Conservation (phyloP, 1,139 yeast genomes). For the Suhomyces terraborum region DNA sequence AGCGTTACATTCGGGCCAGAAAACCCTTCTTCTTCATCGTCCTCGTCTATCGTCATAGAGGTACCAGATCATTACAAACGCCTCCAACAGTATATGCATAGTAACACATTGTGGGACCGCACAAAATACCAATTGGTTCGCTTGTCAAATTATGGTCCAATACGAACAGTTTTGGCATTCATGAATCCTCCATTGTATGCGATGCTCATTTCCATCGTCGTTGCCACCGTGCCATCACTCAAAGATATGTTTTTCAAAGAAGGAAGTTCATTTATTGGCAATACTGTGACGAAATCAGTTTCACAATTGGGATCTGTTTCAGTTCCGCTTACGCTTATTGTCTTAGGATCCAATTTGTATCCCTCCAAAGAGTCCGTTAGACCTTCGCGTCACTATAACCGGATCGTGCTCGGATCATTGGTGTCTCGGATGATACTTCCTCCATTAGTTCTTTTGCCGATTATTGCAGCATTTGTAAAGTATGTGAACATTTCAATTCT, state of each 20-base stretch:
- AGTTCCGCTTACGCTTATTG: conserved; percentile 70
- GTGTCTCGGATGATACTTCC: conserved; percentile 79
- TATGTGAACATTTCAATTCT: conserved; percentile 66
- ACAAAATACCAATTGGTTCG: conserved; percentile 4
- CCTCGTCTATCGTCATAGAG: conserved; percentile 10
- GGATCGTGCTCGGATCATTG: conserved; percentile 67
- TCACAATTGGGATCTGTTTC: conserved; percentile 84
- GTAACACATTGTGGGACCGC: conserved; percentile 4
- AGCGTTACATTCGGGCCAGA: not conserved
- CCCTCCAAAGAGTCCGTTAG: conserved; percentile 70
- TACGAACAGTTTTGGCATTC: conserved; percentile 40
- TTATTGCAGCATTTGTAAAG: conserved; percentile 67
- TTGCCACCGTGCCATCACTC: conserved; percentile 76
- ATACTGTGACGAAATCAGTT: conserved; percentile 76
- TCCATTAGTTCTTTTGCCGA: conserved; percentile 64
- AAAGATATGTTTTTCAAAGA: conserved; percentile 65
- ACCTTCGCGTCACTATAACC: conserved; percentile 56
- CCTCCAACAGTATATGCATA: conserved; percentile 9
- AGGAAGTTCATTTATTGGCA: conserved; percentile 57
- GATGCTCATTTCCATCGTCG: conserved; percentile 78
- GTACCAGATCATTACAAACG: conserved; percentile 10
- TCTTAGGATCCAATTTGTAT: conserved; percentile 72
- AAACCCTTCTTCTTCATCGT: conserved; percentile 7
- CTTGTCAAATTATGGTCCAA: conserved; percentile 9
- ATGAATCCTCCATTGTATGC: conserved; percentile 98